Evolutionary conservation across 495 filamentous ascomycete species (phyloP), one percentile per base, ranked within the genome.

Genomic region (Poronia punctata): DNA sequence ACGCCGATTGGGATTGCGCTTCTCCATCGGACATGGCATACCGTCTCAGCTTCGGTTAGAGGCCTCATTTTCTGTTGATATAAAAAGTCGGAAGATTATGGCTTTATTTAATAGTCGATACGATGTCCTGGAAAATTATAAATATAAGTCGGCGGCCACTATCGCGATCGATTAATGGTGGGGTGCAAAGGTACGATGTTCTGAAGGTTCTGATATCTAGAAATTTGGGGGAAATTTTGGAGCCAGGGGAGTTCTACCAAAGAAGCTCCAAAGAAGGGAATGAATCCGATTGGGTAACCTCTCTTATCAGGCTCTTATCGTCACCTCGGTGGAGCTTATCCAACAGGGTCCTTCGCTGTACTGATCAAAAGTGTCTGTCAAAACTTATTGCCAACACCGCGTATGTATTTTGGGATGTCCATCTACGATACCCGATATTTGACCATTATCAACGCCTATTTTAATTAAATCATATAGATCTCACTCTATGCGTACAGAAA

Each of bases 21-120:
- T 21, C 4, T 3, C 17, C 1, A 17, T n/a, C n/a, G n/a, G n/a
- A n/a, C n/a, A n/a, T 7, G 24, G n/a, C 43, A 4, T 14, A 46
- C 43, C 14, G 79, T 83, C 53, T 88, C 84, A 50, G 67, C 54
- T 56, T 88, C 83, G 12, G 84, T 87, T 38, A 89, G 73, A 24
- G 79, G 72, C 40, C 84, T 74, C 84, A 89, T 89, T 14, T 38
- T 65, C 52, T 7, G 19, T 17, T n/a, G 11, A 3, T 4, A 18
- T 11, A 6, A 20, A 14, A 11, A 19, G n/a, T 12, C 14, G 16
- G 21, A 38, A 14, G 16, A 33, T 27, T n/a, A n/a, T n/a, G n/a
- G n/a, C n/a, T n/a, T n/a, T n/a, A n/a, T n/a, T n/a, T n/a, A n/a
- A n/a, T n/a, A n/a, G n/a, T n/a, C n/a, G n/a, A n/a, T n/a, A 31